Base-by-base conservation (phyloP, 805 yeast genomes). In the Kodamaea lidongshanica region DNA sequence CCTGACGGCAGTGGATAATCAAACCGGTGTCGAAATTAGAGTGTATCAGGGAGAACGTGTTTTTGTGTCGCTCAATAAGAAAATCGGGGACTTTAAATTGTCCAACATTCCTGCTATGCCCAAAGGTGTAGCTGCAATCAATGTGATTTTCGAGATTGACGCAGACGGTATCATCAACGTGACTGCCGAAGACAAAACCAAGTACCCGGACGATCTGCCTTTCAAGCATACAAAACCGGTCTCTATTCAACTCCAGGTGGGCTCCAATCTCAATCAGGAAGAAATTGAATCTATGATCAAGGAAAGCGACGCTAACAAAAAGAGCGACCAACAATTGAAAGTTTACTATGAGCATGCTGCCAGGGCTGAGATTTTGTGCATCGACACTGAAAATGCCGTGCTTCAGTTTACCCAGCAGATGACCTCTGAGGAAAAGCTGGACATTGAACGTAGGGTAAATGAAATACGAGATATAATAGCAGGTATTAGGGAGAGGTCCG, bases 381-480 rank as follows among this genome's bases (percentile, higher is more conserved):
- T 81, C 48, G 98, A 92, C 57, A 86, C 95, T 30, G 96, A 87
- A 58, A 71, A 72, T 58, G 89, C 95, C 7, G 64, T 92, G 39
- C 65, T 66, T 42, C 94, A 84, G 61, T 86, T 81, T 50, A 68
- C 70, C 6, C 54, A 58, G 6, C 37, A 56, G 6, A 67, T 75
- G 68, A 60, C 54, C 4, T 39, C 51, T 5, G 74, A 62, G 38
- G 86, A 79, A 45, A 71, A 65, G 50, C 35, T 39, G 1, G 32
- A 21, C 6, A 56, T 64, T 9, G 19, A 23, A 5, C 27, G 15
- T 2, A 39, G 31, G 19, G 35, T 61, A 1, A 35, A 27, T 10
- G 43, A 32, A 0, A 47, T 63, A 23, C 45, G 55, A 24, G 14
- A 5, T 6, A 54, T 56, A 42, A 57, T 62, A 23, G 41, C 40